Evolutionary conservation across 2,329 filamentous ascomycete species (phyloP).

Genomic region (Zymoseptoria brevis): DNA sequence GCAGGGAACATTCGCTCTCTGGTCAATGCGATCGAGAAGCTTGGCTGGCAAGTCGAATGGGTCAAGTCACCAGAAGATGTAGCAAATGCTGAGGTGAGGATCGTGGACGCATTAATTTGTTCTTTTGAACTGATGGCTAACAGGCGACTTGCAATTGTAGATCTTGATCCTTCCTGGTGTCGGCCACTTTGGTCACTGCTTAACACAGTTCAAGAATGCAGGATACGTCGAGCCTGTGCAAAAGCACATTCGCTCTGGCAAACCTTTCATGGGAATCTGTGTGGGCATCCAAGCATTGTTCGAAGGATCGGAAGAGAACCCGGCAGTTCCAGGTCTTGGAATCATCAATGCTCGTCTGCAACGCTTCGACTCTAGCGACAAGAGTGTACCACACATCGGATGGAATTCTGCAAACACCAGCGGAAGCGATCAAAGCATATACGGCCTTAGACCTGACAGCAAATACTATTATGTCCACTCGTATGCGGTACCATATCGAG

Average conservation of each 20-base stretch:
- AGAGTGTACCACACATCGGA: slow-evolving; percentile 96
- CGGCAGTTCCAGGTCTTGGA: slow-evolving; percentile 63
- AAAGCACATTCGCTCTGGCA: slow-evolving; percentile 78
- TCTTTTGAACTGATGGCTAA: not conserved
- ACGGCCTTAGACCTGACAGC: slow-evolving; percentile 67
- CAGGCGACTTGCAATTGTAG: slow-evolving; percentile 39
- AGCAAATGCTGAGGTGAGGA: slow-evolving; percentile 66
- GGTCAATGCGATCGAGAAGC: slow-evolving; percentile 94
- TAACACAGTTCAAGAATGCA: slow-evolving; percentile 71
- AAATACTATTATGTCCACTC: slow-evolving; percentile 99
- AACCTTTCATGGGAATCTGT: slow-evolving; percentile 97
- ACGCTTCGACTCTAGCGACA: slow-evolving; percentile 67
- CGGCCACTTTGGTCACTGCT: slow-evolving; percentile 94
- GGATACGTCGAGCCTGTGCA: slow-evolving; percentile 78
- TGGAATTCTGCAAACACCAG: slow-evolving; percentile 83
- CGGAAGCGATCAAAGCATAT: slow-evolving; percentile 52
- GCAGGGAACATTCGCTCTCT: slow-evolving; percentile 93
- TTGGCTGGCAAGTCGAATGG: slow-evolving; percentile 91
- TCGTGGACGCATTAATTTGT: not conserved
- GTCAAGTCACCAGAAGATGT: slow-evolving; percentile 78
- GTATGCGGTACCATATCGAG: slow-evolving; percentile 71
- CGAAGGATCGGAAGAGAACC: slow-evolving; percentile 72
- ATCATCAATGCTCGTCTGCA: slow-evolving; percentile 63
- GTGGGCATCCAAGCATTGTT: slow-evolving; percentile 91
- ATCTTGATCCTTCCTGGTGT: slow-evolving; percentile 94